Percentiles rank a stretch among this genome's conserved stretches.
phyloP scores from a whole-genome alignment of 2,329 filamentous ascomycete genomes.

The Aspergillus floridensis region DNA sequence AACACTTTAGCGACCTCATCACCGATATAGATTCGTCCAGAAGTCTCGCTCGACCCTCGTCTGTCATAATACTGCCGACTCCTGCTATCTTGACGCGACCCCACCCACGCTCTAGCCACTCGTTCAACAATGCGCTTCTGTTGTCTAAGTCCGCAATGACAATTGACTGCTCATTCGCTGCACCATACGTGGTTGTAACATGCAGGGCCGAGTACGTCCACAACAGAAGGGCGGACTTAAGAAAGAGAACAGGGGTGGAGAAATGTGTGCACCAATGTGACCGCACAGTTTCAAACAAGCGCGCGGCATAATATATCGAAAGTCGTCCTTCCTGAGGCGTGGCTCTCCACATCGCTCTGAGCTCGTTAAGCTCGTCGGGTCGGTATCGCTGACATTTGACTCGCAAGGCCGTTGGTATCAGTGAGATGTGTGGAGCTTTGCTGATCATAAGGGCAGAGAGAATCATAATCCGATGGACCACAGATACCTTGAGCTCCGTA shows the following conservation, averaged over 20 bases:
- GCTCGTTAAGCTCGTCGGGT: no score
- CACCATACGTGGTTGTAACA: neutral
- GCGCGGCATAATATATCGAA: neutral
- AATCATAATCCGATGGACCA: no score
- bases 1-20: neutral
- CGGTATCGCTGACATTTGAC: no score
- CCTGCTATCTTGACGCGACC: constrained; percentile 1
- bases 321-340: neutral
- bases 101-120: neutral
- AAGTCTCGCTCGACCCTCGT: neutral
- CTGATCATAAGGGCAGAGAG: no score
- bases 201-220: constrained; percentile 1
- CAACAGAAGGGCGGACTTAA: neutral
- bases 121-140: neutral
- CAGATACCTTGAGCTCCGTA: no score
- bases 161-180: neutral
- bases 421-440: no score
- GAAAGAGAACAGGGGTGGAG: neutral
- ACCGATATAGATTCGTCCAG: neutral
- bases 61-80: neutral
- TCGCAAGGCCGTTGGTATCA: no score
- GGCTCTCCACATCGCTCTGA: no score
- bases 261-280: constrained; percentile 1
- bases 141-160: neutral
- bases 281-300: neutral